phyloP scores from a whole-genome alignment of 352 stramenopile genomes.

The Blastocystis sp. region DNA sequence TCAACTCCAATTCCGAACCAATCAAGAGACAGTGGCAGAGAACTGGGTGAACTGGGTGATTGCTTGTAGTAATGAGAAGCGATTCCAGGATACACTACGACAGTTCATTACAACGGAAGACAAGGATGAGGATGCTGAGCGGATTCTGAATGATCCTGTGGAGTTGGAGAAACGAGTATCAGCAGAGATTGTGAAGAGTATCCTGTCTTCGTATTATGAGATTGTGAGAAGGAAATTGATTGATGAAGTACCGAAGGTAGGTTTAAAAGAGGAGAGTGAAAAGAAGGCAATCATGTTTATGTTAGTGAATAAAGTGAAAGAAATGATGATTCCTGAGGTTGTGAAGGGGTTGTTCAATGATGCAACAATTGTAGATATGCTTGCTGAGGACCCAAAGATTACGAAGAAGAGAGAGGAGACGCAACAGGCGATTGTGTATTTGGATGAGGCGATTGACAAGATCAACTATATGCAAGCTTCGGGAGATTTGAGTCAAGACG shows the following conservation, averaged over 20 bases:
- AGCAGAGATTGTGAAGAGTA: conserved; percentile 8
- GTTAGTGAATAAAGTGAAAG: conserved; percentile 23
- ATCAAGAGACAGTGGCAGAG: conserved; percentile 7
- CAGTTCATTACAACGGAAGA: not conserved
- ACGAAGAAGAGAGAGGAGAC: conserved; percentile 30
- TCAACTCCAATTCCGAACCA: not conserved
- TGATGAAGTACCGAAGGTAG: not conserved
- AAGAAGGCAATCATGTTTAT: conserved; percentile 14
- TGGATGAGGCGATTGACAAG: conserved; percentile 38
- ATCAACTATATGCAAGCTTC: conserved; percentile 33
- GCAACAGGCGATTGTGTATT: conserved; percentile 23
- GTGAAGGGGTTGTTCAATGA: not conserved
- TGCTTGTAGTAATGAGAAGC: conserved; percentile 1
- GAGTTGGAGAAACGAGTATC: not conserved
- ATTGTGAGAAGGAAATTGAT: conserved; percentile 16
- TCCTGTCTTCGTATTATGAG: conserved; percentile 12
- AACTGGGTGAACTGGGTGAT: conserved; percentile 36
- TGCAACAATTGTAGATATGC: conserved; percentile 25
- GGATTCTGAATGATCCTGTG: not conserved
- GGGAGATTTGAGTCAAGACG: not conserved
- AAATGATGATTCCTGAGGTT: not conserved
- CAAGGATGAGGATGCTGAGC: conserved; percentile 7
- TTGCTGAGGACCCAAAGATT: conserved; percentile 18
- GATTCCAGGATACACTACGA: not conserved
- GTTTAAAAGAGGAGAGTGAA: not conserved